Evolutionary conservation across 441 rosid species (phyloP).

Genomic region (Theobroma grandiflorum): DNA sequence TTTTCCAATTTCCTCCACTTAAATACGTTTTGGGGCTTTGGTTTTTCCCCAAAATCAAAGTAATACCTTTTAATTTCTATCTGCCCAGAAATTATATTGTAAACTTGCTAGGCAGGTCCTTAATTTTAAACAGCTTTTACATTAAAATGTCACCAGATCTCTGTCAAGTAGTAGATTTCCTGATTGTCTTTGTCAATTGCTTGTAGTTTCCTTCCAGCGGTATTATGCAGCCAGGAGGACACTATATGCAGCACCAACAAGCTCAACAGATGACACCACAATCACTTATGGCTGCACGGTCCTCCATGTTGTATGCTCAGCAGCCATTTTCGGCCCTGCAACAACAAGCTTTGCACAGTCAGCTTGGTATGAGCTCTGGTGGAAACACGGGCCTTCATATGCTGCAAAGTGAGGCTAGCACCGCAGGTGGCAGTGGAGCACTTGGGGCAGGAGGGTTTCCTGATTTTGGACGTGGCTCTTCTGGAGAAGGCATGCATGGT

Average conservation of each 20-base stretch:
- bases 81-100: too few relatives aligned
- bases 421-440: conserved; percentile 61
- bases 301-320: conserved; percentile 89
- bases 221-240: conserved; percentile 77
- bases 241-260: conserved; percentile 91
- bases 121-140: background rate
- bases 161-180: conserved; percentile 18
- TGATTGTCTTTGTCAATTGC: conserved; percentile 11
- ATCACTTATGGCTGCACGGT: conserved; percentile 90
- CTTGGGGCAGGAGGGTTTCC: conserved; percentile 73
- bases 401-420: conserved; percentile 70
- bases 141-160: background rate
- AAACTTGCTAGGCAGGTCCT: background rate
- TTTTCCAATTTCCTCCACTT: background rate
- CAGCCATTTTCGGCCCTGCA: conserved; percentile 83
- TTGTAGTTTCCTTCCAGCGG: conserved; percentile 75
- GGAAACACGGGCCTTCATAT: conserved; percentile 83
- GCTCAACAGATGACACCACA: conserved; percentile 90
- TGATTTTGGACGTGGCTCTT: conserved; percentile 71
- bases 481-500: conserved; percentile 49
- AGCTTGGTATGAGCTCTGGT: conserved; percentile 91
- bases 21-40: background rate
- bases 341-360: conserved; percentile 77
- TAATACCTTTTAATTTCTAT: too few relatives aligned
- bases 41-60: too few relatives aligned